Percentiles rank a stretch among this genome's conserved stretches.
Conservation (phyloP, 2,329 filamentous ascomycete genomes). For the Paraphaeosphaeria sporulosa region DNA sequence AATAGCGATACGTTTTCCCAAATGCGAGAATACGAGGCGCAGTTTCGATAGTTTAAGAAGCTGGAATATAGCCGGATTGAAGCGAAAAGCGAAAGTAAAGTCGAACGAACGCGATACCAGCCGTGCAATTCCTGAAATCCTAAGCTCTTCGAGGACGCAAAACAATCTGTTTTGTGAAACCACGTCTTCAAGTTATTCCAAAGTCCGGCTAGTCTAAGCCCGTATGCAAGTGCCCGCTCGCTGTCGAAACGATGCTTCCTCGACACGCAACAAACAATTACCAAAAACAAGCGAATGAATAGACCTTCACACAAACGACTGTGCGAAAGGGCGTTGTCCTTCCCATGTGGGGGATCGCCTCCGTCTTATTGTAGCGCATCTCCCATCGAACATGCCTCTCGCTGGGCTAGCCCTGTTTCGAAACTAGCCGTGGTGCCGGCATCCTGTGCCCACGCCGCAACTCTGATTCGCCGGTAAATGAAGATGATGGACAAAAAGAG, state of each 20-base stretch:
- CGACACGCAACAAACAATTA: background rate
- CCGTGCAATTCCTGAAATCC: background rate
- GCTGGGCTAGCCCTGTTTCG: conserved; percentile 14
- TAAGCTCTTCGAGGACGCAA: background rate
- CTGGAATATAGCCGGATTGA: conserved; percentile 20
- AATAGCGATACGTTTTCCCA: background rate
- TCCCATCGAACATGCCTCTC: conserved; percentile 13
- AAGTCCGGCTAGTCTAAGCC: conserved; percentile 4
- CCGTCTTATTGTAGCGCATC: conserved; percentile 14
- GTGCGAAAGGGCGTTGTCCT: conserved; percentile 1
- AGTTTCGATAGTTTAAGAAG: conserved; percentile 3
- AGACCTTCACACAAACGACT: background rate
- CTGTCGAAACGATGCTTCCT: conserved; percentile 1
- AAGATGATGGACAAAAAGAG: conserved; percentile 10
- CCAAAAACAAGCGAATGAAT: background rate
- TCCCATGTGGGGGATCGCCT: conserved; percentile 2
- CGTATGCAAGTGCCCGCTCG: conserved; percentile 13
- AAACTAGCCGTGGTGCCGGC: conserved; percentile 13
- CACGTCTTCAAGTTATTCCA: background rate
- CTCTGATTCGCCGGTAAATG: conserved; percentile 9
- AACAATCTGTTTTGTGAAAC: background rate
- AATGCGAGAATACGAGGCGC: background rate
- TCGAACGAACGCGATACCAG: background rate
- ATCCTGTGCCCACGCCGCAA: background rate
- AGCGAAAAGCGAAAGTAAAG: background rate